These are phyloP conservation scores for Lecanoromycetidae sp. DNA, from an alignment of 2,329 filamentous ascomycete genomes.

Conservation along the genomic window DNA sequence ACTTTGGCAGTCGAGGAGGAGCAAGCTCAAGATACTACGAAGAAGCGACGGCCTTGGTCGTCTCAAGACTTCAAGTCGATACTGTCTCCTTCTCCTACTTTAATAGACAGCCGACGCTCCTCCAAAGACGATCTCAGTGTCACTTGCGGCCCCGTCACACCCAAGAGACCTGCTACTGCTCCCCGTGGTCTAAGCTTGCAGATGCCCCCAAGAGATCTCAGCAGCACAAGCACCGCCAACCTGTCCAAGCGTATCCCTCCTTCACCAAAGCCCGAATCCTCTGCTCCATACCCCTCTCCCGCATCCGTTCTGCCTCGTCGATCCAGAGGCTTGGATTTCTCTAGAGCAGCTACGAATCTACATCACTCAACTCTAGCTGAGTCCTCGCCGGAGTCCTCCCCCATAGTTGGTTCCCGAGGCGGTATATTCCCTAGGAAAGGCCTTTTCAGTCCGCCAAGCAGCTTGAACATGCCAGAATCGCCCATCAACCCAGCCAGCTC, in stretches of 20 bases:
- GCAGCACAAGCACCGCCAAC: conserved; percentile 36
- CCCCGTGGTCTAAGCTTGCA: conserved; percentile 57
- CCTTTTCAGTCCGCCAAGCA: conserved; percentile 23
- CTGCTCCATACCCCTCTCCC: conserved; percentile 67
- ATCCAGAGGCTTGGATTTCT: conserved; percentile 85
- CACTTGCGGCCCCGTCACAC: conserved; percentile 50
- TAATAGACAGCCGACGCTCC: conserved; percentile 42
- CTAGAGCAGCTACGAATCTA: conserved; percentile 80
- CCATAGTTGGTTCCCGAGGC: conserved; percentile 61
- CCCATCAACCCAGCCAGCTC: conserved; percentile 48
- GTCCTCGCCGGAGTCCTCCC: conserved; percentile 81
- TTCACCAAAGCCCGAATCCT: conserved; percentile 75
- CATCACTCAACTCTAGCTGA: conserved; percentile 93
- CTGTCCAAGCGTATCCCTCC: conserved; percentile 53
- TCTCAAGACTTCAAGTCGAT: conserved; percentile 52
- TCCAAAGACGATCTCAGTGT: conserved; percentile 58
- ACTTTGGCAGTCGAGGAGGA: conserved; percentile 3
- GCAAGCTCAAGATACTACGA: conserved; percentile 1
- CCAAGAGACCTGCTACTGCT: conserved; percentile 54
- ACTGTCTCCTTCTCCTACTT: conserved; percentile 48
- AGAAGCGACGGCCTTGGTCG: conserved; percentile 26
- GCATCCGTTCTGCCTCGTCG: conserved; percentile 78
- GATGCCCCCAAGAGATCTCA: conserved; percentile 43
- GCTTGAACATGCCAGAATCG: conserved; percentile 44
- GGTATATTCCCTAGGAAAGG: conserved; percentile 44